Evolutionary conservation across 768 basidiomycete species (phyloP).

Genomic region (Amylocystis lapponica): DNA sequence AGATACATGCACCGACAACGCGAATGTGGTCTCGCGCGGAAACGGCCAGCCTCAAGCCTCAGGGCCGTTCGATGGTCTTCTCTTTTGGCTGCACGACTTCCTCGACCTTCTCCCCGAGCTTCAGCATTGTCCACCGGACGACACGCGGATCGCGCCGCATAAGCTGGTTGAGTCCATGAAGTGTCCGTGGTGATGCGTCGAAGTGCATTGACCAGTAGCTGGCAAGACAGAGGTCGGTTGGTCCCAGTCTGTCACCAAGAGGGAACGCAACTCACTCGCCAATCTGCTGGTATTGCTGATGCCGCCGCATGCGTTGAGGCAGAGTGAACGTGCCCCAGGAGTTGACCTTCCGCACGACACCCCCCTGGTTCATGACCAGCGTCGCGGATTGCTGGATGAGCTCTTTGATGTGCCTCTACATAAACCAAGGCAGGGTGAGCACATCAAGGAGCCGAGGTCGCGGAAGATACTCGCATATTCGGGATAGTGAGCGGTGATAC

Average conservation of each 20-base stretch:
- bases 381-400: slow-evolving; percentile 67
- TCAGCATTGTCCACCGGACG: slow-evolving; percentile 75
- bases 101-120: slow-evolving; percentile 68
- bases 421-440: not conserved
- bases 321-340: slow-evolving; percentile 70
- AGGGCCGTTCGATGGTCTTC: slow-evolving; percentile 3
- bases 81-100: slow-evolving; percentile 46
- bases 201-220: slow-evolving; percentile 93
- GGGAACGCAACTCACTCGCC: slow-evolving; percentile 64
- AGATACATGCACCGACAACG: not conserved
- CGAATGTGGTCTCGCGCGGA: not conserved
- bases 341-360: slow-evolving; percentile 75
- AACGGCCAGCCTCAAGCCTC: not conserved
- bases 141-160: slow-evolving; percentile 80
- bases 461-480: slow-evolving; percentile 53
- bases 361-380: slow-evolving; percentile 69
- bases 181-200: slow-evolving; percentile 72
- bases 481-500: slow-evolving; percentile 69
- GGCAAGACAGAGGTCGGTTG: slow-evolving; percentile 7
- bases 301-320: slow-evolving; percentile 68
- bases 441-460: not conserved
- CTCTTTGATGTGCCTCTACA: slow-evolving; percentile 65
- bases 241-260: not conserved
- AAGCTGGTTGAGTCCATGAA: slow-evolving; percentile 57
- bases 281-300: slow-evolving; percentile 45